Conservation (phyloP, 2,329 filamentous ascomycete species). For the Penicillium sp. region DNA sequence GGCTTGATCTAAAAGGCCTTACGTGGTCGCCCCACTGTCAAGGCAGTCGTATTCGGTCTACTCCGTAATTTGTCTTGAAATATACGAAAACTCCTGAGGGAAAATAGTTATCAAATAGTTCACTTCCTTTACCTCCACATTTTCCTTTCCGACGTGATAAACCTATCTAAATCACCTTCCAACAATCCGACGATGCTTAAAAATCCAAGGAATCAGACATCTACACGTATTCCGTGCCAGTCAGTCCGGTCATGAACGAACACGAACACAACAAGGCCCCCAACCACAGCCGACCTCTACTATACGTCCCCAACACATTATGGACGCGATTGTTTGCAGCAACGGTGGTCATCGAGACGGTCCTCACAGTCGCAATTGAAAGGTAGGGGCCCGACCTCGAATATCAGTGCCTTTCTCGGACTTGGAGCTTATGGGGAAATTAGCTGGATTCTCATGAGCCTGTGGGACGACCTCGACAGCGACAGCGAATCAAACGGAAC, state of each 20-base stretch:
- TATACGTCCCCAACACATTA: conserved; percentile 17
- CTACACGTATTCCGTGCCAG: background rate
- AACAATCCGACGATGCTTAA: background rate
- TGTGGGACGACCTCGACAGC: conserved; percentile 13
- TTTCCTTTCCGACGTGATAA: background rate
- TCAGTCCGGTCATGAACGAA: conserved; percentile 1
- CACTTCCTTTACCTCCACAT: background rate
- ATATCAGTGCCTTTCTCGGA: background rate
- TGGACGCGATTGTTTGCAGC: conserved; percentile 17
- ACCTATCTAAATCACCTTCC: background rate
- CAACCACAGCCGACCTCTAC: conserved; percentile 3
- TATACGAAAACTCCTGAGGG: background rate
- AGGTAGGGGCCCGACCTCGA: conserved; percentile 8
- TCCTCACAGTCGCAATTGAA: conserved; percentile 19
- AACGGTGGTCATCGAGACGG: conserved; percentile 14
- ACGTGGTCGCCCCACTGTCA: conserved; percentile 2
- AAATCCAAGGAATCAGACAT: background rate
- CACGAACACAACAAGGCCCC: background rate
- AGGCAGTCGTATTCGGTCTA: conserved; percentile 1
- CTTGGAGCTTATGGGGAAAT: background rate
- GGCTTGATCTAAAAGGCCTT: conserved; percentile 3
- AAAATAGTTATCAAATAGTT: background rate
- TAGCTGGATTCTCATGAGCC: conserved; percentile 18
- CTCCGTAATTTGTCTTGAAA: background rate
- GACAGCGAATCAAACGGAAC: conserved; percentile 2